A percentile compares a stretch with the other conserved stretches of the same genome.
These are phyloP conservation scores for Przewalskia tangutica DNA, from an alignment of 257 asterid genomes.

Conservation along the genomic window DNA sequence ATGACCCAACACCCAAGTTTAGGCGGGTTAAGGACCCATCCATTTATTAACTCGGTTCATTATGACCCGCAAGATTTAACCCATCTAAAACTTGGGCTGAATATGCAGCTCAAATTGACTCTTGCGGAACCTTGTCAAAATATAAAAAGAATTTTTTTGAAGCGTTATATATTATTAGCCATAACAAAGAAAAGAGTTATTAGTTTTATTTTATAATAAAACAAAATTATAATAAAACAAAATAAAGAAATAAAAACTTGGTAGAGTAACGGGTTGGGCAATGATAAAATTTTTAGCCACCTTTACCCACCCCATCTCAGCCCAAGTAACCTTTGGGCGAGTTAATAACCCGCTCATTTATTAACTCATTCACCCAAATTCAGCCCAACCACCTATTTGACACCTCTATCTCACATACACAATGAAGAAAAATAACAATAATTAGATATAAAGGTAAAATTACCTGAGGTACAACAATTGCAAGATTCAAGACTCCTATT, in stretches of 20 bases:
- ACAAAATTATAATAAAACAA: not conserved
- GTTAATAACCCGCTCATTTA: not conserved
- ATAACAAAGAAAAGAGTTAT: not conserved
- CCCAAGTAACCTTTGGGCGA: too few species aligned
- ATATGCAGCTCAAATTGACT: not conserved
- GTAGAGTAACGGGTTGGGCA: not conserved
- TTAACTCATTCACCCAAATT: not conserved
- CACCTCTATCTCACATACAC: not conserved
- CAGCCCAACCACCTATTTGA: not conserved
- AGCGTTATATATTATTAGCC: too few species aligned
- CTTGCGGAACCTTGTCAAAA: not conserved
- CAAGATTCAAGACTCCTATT: slow-evolving; percentile 95
- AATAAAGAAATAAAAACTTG: too few species aligned
- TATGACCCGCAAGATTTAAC: too few species aligned
- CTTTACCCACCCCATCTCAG: too few species aligned
- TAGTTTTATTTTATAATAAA: too few species aligned
- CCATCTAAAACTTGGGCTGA: too few species aligned
- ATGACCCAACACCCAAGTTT: not conserved
- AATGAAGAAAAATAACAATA: not conserved
- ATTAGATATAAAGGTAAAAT: not conserved
- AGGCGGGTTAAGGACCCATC: not conserved
- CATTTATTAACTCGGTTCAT: too few species aligned
- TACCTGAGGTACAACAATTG: slow-evolving; percentile 98
- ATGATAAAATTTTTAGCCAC: not conserved
- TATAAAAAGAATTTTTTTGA: too few species aligned